These are phyloP conservation scores for Talaromyces amestolkiae DNA, from an alignment of 2,329 filamentous ascomycete genomes.

Conservation along the genomic window DNA sequence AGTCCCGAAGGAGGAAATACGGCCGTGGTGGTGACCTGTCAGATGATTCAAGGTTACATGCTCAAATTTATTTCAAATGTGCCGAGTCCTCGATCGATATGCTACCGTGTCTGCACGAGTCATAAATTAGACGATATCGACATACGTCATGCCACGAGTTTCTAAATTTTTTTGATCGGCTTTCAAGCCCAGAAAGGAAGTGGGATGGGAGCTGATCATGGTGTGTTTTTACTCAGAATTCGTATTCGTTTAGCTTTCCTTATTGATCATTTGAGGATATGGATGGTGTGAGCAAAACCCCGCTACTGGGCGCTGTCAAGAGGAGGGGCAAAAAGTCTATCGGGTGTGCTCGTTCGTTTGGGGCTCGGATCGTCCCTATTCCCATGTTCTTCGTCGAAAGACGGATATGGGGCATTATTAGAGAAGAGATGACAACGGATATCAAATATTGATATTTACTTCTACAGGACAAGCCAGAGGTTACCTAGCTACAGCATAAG, in stretches of 20 bases:
- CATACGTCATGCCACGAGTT: not conserved
- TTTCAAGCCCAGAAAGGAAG: not conserved
- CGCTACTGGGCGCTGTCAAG: not conserved
- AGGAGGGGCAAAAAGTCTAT: not conserved
- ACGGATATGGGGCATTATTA: not conserved
- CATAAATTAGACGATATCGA: not conserved
- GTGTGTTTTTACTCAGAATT: not conserved
- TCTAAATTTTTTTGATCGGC: not conserved
- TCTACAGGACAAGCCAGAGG: not conserved
- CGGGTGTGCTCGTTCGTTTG: not conserved
- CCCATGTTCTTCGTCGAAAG: not conserved
- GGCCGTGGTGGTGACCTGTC: not conserved
- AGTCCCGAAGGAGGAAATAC: not conserved
- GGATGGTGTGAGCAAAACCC: not conserved
- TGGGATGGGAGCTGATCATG: not conserved
- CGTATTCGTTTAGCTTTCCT: not conserved
- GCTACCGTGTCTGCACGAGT: not conserved
- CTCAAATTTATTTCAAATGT: not conserved
- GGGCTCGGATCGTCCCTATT: not conserved
- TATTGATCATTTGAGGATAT: not conserved
- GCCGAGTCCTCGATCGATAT: not conserved
- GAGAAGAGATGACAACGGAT: not conserved
- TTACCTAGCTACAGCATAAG: not conserved
- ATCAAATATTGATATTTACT: not conserved
- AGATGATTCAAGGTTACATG: slow-evolving; percentile 14